Conservation (phyloP, 306 rosid genomes). For the Acacia melanoxylon region DNA sequence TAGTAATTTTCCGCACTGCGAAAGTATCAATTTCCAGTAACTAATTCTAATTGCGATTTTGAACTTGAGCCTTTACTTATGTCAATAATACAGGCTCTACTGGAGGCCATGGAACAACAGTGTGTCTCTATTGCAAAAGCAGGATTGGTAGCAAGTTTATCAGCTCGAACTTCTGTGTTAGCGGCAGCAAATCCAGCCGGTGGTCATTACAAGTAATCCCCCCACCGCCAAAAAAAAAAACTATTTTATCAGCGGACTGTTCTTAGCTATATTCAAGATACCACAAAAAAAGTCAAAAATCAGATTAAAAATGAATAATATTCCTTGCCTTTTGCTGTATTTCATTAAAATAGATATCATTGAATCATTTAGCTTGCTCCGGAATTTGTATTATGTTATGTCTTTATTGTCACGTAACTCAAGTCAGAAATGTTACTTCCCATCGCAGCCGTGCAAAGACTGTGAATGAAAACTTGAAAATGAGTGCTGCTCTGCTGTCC, state of each 20-base stretch:
- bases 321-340: constrained; percentile 5
- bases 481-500: constrained; percentile 85
- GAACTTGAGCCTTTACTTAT: constrained; percentile 24
- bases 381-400: background rate
- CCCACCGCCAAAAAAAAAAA: background rate
- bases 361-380: background rate
- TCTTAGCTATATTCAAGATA: constrained; percentile 10
- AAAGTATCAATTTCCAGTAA: constrained; percentile 24
- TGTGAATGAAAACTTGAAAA: constrained; percentile 94
- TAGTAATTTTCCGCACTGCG: background rate
- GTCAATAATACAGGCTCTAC: constrained; percentile 59
- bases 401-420: constrained; percentile 14
- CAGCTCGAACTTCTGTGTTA: constrained; percentile 88
- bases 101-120: constrained; percentile 99
- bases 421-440: constrained; percentile 15
- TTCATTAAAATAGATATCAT: constrained; percentile 2
- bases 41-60: constrained; percentile 23
- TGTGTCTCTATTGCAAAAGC: constrained; percentile 99
- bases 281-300: background rate
- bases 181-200: constrained; percentile 98
- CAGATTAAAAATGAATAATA: background rate
- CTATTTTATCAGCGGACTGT: constrained; percentile 20
- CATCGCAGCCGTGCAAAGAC: constrained; percentile 94
- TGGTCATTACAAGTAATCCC: constrained; percentile 76
- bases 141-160: constrained; percentile 94